A percentile compares a stretch with the other conserved stretches of the same genome.
Evolutionary conservation across 116 monocot species (phyloP).

Genomic region (Phalaenopsis hybrid): DNA sequence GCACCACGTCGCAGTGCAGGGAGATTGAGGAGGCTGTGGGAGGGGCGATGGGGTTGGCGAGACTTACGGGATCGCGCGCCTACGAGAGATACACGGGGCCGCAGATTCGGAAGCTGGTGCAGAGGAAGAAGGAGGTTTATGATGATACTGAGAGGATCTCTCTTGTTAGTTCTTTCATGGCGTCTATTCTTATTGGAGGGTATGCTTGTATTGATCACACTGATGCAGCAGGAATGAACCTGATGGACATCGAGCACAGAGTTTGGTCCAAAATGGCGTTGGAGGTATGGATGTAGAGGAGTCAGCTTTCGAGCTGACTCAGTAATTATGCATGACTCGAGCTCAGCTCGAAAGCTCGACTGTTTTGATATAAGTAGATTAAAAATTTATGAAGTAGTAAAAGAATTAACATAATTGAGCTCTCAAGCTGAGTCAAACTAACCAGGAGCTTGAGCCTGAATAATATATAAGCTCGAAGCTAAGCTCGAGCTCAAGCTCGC

Average conservation of each 20-base stretch:
- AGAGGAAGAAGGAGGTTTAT: slow-evolving; percentile 49
- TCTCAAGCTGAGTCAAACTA: too few relatives aligned
- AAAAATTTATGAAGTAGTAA: too few relatives aligned
- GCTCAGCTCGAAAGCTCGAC: too few relatives aligned
- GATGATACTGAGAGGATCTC: slow-evolving; percentile 91
- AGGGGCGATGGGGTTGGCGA: slow-evolving; percentile 70
- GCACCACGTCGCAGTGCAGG: slow-evolving; percentile 78
- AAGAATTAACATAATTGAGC: too few relatives aligned
- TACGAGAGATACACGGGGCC: slow-evolving; percentile 93
- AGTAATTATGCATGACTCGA: too few relatives aligned
- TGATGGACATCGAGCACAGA: slow-evolving; percentile 76
- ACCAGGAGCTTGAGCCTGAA: too few relatives aligned
- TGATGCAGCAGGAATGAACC: slow-evolving; percentile 94
- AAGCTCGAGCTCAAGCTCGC: too few relatives aligned
- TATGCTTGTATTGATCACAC: slow-evolving; percentile 89
- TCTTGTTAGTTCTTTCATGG: slow-evolving; percentile 94
- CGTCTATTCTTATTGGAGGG: slow-evolving; percentile 60
- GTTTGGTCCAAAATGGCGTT: slow-evolving; percentile 69
- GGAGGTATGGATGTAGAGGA: slow-evolving; percentile 34
- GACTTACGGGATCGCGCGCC: slow-evolving; percentile 82
- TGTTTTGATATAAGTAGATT: too few relatives aligned
- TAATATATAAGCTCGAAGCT: too few relatives aligned
- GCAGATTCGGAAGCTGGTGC: slow-evolving; percentile 74
- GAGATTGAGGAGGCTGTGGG: slow-evolving; percentile 81
- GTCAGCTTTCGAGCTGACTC: too few relatives aligned